Evolutionary conservation across 2,329 filamentous ascomycete species (phyloP).

Genomic region (Claviceps spartinae): DNA sequence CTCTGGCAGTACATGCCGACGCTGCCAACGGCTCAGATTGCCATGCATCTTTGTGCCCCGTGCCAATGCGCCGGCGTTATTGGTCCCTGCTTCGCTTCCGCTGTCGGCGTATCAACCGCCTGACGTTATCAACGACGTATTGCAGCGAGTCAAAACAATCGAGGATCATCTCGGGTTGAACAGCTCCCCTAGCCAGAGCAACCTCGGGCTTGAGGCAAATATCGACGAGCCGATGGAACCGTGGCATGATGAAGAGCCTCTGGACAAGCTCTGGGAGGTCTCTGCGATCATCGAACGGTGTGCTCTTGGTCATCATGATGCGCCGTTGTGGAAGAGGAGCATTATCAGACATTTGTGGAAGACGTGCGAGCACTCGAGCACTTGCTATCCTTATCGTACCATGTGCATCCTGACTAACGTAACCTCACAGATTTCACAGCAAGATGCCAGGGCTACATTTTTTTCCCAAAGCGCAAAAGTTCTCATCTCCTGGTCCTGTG

Average conservation of each 20-base stretch:
- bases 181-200: not conserved
- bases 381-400: too few species aligned
- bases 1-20: slow-evolving; percentile 18
- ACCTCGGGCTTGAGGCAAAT: not conserved
- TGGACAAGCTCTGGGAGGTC: slow-evolving; percentile 3
- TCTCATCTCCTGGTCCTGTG: slow-evolving; percentile 27
- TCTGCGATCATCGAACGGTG: slow-evolving; percentile 2
- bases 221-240: not conserved
- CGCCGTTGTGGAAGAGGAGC: not conserved
- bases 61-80: slow-evolving; percentile 18
- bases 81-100: slow-evolving; percentile 8
- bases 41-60: slow-evolving; percentile 27
- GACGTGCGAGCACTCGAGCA: not conserved
- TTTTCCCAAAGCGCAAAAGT: slow-evolving; percentile 27
- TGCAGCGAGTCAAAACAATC: slow-evolving; percentile 2
- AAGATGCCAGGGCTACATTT: slow-evolving; percentile 32
- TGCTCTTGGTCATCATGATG: not conserved
- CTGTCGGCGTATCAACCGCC: not conserved
- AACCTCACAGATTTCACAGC: slow-evolving; percentile 24
- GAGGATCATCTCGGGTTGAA: slow-evolving; percentile 2
- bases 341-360: slow-evolving; percentile 3
- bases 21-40: slow-evolving; percentile 20
- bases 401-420: not conserved
- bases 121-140: slow-evolving; percentile 1
- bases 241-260: slow-evolving; percentile 1